Evolutionary conservation across 352 stramenopile genomes (phyloP), one percentile per base, ranked within the genome.

Genomic region (Pythium oligandrum): DNA sequence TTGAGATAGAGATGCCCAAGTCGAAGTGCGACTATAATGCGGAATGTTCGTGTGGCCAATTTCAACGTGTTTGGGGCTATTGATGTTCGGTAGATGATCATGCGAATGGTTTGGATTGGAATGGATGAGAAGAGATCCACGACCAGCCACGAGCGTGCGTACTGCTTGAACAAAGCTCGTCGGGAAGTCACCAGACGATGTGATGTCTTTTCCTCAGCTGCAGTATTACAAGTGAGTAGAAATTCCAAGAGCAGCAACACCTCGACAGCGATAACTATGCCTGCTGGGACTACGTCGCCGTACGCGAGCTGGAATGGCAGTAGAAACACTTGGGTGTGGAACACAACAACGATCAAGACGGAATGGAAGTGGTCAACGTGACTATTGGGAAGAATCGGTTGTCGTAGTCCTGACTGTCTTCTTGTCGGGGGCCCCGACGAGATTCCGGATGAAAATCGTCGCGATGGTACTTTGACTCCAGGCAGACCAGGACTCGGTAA

Each of bases 171-270:
- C 39, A 82, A 75, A 0, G 55, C 51, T 31, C 40, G 38, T n/a
- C 61, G 58, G 2, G 61, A 65, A 4, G 47, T 50, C 12, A 76
- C 48, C 6, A 77, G 30, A 26, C 17, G 1, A 44, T 50, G 11
- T 60, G 55, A 3, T 57, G 61, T 36, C 61, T 60, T n/a, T 66
- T 64, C 7, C 65, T 12, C 37, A 68, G 75, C 9, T 59, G 51
- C 12, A 26, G 68, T 77, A 53, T 74, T 66, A n/a, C 77, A 60
- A 7, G 51, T 56, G 26, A 73, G 30, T 40, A 71, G 4, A 6
- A 70, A 52, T 6, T 75, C 62, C 9, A 73, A 8, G 9, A 65
- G 40, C 1, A 66, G 47, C n/a, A 36, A 17, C 4, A 50, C 4
- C n/a, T 70, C 47, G 3, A 57, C 3, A 0, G 33, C 46, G 36